These are phyloP conservation scores for Nannochloris sp. DNA, from an alignment of 139 green algal species.

Conservation along the genomic window DNA sequence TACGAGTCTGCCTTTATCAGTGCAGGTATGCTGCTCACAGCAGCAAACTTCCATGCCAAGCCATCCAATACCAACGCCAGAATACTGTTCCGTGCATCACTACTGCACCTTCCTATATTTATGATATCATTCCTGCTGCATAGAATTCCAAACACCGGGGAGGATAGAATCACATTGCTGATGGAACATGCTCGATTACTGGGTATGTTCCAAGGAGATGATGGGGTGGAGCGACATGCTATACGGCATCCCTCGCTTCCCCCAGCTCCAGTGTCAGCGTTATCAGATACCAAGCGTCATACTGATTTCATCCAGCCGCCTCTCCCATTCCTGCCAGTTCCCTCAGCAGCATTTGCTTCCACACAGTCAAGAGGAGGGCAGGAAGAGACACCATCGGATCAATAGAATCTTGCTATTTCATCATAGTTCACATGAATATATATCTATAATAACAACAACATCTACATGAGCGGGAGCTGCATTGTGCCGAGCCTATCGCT, in stretches of 20 bases:
- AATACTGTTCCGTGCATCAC: constrained; percentile 72
- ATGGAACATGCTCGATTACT: constrained; percentile 15
- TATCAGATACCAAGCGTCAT: not conserved
- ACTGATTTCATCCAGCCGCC: not conserved
- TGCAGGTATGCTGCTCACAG: constrained; percentile 47
- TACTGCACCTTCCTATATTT: constrained; percentile 87
- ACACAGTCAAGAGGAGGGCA: no score
- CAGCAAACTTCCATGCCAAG: constrained; percentile 59
- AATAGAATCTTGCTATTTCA: not conserved
- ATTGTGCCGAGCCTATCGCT: constrained; percentile 80
- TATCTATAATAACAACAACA: not conserved
- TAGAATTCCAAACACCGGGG: constrained; percentile 49
- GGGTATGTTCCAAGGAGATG: constrained; percentile 5
- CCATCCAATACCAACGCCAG: constrained; percentile 53
- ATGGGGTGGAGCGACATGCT: not conserved
- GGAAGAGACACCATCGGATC: not conserved
- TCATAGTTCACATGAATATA: not conserved
- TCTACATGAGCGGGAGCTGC: constrained; percentile 67
- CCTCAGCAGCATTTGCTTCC: no score
- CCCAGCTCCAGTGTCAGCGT: not conserved
- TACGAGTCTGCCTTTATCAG: constrained; percentile 61
- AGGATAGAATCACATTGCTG: constrained; percentile 18
- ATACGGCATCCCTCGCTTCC: not conserved
- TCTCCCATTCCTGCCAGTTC: no score
- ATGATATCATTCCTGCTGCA: constrained; percentile 76